These are phyloP conservation scores for Lactifluus subvellereus DNA, from an alignment of 768 basidiomycete genomes.

Conservation along the genomic window DNA sequence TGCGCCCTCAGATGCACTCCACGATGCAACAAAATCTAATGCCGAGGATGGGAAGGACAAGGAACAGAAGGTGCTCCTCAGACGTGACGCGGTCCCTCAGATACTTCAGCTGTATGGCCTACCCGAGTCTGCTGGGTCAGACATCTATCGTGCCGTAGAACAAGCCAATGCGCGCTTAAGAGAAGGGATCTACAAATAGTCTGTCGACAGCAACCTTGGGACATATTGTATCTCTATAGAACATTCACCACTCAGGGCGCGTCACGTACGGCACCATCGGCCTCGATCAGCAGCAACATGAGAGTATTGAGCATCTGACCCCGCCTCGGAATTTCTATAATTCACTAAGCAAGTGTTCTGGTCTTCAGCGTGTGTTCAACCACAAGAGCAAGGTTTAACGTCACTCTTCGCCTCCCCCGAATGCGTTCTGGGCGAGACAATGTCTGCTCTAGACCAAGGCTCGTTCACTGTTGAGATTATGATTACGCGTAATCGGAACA, in stretches of 20 bases:
- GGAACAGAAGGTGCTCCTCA: conserved; percentile 39
- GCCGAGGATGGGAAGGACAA: not conserved
- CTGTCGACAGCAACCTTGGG: not conserved
- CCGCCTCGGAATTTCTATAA: too few species aligned
- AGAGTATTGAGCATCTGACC: too few species aligned
- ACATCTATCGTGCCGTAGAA: conserved; percentile 60
- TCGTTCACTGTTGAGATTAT: not conserved
- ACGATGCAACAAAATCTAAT: conserved; percentile 8
- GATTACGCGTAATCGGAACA: too few species aligned
- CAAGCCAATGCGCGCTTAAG: conserved; percentile 41
- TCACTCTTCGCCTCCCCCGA: too few species aligned
- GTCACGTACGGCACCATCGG: not conserved
- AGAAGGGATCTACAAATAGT: conserved; percentile 16
- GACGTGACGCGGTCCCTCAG: conserved; percentile 46
- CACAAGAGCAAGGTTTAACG: too few species aligned
- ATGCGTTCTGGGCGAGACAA: too few species aligned
- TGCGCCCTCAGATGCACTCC: conserved; percentile 23
- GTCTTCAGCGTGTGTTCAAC: too few species aligned
- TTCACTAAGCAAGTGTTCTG: not conserved
- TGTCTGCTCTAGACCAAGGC: not conserved
- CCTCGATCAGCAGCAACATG: too few species aligned
- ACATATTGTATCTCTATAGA: not conserved
- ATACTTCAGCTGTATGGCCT: conserved; percentile 46
- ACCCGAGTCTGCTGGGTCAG: conserved; percentile 39
- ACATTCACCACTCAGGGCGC: not conserved